These are phyloP conservation scores for Lanmaoa pseudosensibilis DNA, from an alignment of 768 basidiomycete genomes.

Conservation along the genomic window DNA sequence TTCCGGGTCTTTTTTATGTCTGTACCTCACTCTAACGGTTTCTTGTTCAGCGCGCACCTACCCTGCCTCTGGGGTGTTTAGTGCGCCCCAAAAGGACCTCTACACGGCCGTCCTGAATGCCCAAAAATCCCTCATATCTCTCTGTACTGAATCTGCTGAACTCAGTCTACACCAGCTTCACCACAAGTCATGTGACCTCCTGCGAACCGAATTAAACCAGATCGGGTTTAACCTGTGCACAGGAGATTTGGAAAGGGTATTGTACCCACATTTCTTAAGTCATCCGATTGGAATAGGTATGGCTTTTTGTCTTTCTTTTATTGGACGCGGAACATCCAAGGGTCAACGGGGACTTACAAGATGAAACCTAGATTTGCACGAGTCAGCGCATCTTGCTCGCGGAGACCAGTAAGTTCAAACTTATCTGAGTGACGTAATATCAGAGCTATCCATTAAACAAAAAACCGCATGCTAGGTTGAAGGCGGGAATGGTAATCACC, in stretches of 20 bases:
- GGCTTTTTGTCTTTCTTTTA: slow-evolving; percentile 22
- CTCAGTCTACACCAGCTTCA: slow-evolving; percentile 78
- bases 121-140: slow-evolving; percentile 63
- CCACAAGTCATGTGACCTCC: slow-evolving; percentile 60
- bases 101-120: slow-evolving; percentile 76
- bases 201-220: slow-evolving; percentile 73
- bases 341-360: slow-evolving; percentile 10
- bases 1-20: background rate
- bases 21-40: slow-evolving; percentile 4
- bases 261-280: slow-evolving; percentile 92
- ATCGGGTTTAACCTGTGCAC: slow-evolving; percentile 43
- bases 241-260: slow-evolving; percentile 61
- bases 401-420: slow-evolving; percentile 45
- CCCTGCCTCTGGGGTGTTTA: slow-evolving; percentile 82
- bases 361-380: slow-evolving; percentile 73
- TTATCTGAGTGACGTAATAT: background rate
- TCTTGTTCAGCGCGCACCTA: slow-evolving; percentile 71
- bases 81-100: slow-evolving; percentile 75
- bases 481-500: slow-evolving; percentile 88
- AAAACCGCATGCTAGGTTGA: slow-evolving; percentile 46
- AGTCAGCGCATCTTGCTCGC: slow-evolving; percentile 65
- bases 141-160: slow-evolving; percentile 58
- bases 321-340: background rate
- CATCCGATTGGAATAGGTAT: slow-evolving; percentile 90
- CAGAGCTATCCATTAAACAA: slow-evolving; percentile 6